phyloP scores from a whole-genome alignment of 1,139 yeast genomes.

The Pichia sp. region DNA sequence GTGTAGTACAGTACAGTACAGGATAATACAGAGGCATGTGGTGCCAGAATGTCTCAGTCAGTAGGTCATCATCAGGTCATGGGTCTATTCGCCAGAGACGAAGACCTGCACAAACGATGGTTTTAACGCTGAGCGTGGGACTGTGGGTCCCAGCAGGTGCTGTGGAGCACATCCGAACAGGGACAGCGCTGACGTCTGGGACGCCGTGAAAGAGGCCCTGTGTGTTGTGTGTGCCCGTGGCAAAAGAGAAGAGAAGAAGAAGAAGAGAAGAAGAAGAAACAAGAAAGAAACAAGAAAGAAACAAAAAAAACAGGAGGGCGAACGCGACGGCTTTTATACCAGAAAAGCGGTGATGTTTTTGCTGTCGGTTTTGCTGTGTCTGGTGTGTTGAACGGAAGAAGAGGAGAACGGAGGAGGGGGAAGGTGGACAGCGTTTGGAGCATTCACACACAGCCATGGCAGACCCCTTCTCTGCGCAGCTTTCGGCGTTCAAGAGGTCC shows the following conservation, averaged over 20 bases:
- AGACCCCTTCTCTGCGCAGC: constrained; percentile 40
- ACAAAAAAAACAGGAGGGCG: not conserved
- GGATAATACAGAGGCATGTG: too few species aligned
- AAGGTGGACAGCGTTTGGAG: too few species aligned
- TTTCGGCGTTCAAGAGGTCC: constrained; percentile 56
- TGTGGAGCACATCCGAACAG: constrained; percentile 2
- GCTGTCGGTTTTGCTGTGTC: too few species aligned
- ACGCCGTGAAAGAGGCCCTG: constrained; percentile 8
- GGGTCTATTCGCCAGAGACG: constrained; percentile 52
- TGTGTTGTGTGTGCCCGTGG: constrained; percentile 1
- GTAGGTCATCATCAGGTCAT: constrained; percentile 91
- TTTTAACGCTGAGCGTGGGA: constrained; percentile 76
- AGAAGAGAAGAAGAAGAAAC: not conserved
- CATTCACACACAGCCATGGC: constrained; percentile 29
- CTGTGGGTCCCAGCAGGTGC: too few species aligned
- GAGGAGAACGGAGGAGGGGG: too few species aligned
- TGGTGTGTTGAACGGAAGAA: too few species aligned
- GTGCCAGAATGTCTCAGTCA: constrained; percentile 62
- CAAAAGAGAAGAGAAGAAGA: not conserved
- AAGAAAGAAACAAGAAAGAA: not conserved
- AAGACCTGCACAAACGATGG: constrained; percentile 92
- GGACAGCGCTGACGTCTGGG: constrained; percentile 8
- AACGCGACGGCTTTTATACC: too few species aligned
- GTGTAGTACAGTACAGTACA: too few species aligned
- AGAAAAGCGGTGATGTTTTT: too few species aligned